These are phyloP conservation scores for Amaranthus palmeri DNA, from an alignment of 148 eudicot species.

Conservation along the genomic window DNA sequence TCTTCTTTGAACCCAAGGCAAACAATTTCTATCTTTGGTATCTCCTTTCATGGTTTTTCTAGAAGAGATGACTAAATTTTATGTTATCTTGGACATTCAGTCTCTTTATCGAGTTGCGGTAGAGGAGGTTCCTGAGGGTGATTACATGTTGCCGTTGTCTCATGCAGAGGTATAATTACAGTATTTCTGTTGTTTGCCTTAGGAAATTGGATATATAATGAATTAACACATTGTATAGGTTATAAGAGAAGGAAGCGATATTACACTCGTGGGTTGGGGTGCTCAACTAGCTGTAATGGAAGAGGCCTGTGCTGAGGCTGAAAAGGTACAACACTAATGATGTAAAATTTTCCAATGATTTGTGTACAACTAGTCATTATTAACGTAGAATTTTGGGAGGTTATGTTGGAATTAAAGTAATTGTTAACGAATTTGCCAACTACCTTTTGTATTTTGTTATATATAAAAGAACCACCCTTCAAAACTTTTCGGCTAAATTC, in stretches of 20 bases:
- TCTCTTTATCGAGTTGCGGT: conserved; percentile 92
- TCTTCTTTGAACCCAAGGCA: conserved; percentile 98
- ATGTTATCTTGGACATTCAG: conserved; percentile 39
- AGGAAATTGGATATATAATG: background rate
- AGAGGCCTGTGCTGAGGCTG: conserved; percentile 90
- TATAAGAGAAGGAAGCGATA: conserved; percentile 83
- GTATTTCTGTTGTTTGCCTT: background rate
- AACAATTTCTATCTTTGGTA: conserved; percentile 3
- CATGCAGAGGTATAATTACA: conserved; percentile 68
- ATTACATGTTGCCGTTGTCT: conserved; percentile 90
- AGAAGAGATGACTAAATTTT: background rate
- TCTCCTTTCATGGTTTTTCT: conserved; percentile 4
- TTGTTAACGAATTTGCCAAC: too few species aligned
- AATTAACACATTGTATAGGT: conserved; percentile 37
- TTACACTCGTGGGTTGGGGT: conserved; percentile 98
- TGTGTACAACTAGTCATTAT: background rate
- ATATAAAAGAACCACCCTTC: too few species aligned
- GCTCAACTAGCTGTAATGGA: conserved; percentile 86
- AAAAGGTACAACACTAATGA: conserved; percentile 45
- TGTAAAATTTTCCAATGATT: background rate
- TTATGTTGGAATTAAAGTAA: too few species aligned
- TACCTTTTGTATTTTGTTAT: too few species aligned
- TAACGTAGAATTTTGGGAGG: too few species aligned
- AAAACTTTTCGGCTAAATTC: too few species aligned
- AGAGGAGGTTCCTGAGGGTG: conserved; percentile 87